phyloP scores from a whole-genome alignment of 345 rosid genomes.

The Eutrema yunnanense region DNA sequence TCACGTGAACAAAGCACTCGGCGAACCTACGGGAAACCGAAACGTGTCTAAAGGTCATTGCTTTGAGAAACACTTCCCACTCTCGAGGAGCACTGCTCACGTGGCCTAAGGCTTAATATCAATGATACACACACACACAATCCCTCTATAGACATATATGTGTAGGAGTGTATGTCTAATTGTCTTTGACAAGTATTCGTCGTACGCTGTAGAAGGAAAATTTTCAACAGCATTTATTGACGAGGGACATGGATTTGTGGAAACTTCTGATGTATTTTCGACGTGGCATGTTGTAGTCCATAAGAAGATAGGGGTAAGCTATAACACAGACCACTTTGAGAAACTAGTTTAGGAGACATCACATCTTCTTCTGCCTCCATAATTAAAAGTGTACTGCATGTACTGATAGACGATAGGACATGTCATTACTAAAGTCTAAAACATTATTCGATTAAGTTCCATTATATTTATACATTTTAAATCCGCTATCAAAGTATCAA shows the following conservation, averaged over 20 bases:
- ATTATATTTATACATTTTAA: background rate
- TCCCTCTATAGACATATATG: background rate
- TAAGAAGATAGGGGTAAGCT: background rate
- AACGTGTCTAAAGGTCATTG: constrained; percentile 15
- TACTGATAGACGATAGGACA: constrained; percentile 14
- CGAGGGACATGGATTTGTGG: constrained; percentile 7
- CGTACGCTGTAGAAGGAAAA: background rate
- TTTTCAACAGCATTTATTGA: background rate
- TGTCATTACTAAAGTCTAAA: background rate
- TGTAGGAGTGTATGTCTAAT: background rate
- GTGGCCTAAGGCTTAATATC: constrained; percentile 2
- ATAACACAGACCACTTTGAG: background rate
- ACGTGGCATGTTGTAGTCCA: constrained; percentile 12
- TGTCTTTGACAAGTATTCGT: background rate
- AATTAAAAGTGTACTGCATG: background rate
- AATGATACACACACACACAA: background rate
- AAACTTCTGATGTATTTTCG: constrained; percentile 3
- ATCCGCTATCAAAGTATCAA: background rate
- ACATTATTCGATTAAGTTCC: background rate
- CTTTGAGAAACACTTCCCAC: constrained; percentile 16
- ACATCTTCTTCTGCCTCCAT: constrained; percentile 12
- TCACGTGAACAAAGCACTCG: constrained; percentile 26
- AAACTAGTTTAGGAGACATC: constrained; percentile 26
- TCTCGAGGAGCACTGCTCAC: constrained; percentile 19
- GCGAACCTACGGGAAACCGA: constrained; percentile 14